Conservation (phyloP, 2,329 filamentous ascomycete species). For the Aspergillus clavatus region DNA sequence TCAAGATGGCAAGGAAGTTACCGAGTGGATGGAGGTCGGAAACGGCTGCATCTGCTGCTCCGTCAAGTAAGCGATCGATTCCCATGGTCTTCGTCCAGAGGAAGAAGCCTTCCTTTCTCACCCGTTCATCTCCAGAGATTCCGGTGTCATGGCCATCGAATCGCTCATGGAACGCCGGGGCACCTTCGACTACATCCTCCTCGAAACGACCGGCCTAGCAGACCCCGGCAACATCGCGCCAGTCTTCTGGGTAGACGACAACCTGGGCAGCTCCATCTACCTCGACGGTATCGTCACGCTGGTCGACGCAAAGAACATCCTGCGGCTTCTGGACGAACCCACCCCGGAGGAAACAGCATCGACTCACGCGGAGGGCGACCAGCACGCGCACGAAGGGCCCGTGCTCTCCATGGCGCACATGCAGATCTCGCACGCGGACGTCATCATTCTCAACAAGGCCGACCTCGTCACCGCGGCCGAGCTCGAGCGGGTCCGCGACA, state of each 20-base stretch:
- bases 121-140: slow-evolving; percentile 56
- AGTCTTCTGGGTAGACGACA: slow-evolving; percentile 96
- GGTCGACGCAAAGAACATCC: slow-evolving; percentile 89
- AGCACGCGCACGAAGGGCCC: slow-evolving; percentile 52
- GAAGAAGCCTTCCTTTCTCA: background rate
- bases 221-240: slow-evolving; percentile 95
- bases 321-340: slow-evolving; percentile 71
- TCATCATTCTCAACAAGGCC: slow-evolving; percentile 88
- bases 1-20: slow-evolving; percentile 72
- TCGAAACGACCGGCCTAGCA: slow-evolving; percentile 92
- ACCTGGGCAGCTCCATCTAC: slow-evolving; percentile 89
- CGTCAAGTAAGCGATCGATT: slow-evolving; percentile 63
- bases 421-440: slow-evolving; percentile 94
- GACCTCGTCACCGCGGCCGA: slow-evolving; percentile 72
- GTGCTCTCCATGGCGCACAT: slow-evolving; percentile 88
- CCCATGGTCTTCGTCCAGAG: background rate
- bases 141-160: slow-evolving; percentile 90
- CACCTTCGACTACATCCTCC: slow-evolving; percentile 92
- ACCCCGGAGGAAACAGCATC: slow-evolving; percentile 34
- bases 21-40: slow-evolving; percentile 92
- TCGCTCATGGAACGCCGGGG: slow-evolving; percentile 91
- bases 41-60: slow-evolving; percentile 98
- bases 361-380: slow-evolving; percentile 46
- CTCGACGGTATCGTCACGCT: slow-evolving; percentile 94
- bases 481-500: slow-evolving; percentile 61